Conservation (phyloP, 805 yeast genomes). For the Suhomyces kilbournensis region DNA sequence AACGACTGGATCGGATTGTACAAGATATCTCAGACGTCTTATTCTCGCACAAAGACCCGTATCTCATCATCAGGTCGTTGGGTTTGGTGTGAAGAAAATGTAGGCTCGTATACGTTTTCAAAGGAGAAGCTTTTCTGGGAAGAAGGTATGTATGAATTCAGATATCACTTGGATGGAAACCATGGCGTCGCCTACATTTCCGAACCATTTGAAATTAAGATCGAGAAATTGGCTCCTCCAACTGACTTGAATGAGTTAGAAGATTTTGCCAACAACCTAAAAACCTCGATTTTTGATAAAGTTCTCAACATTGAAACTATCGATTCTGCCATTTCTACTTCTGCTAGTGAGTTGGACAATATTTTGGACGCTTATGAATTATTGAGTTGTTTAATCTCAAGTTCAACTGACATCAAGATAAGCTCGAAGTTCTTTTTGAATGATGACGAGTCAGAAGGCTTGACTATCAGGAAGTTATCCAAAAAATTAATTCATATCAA, state of each 20-base stretch:
- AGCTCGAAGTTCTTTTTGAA: constrained; percentile 35
- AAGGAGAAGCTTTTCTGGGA: constrained; percentile 55
- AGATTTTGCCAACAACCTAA: constrained; percentile 31
- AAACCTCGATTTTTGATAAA: constrained; percentile 28
- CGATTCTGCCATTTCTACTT: constrained; percentile 25
- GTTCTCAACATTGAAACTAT: constrained; percentile 22
- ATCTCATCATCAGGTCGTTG: constrained; percentile 67
- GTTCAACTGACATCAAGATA: constrained; percentile 26
- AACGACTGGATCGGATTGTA: constrained; percentile 80
- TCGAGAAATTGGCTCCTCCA: constrained; percentile 39
- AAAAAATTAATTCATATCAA: constrained; percentile 22
- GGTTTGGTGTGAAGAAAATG: constrained; percentile 37
- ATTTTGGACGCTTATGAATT: constrained; percentile 28
- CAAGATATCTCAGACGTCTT: constrained; percentile 56
- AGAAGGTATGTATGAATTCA: constrained; percentile 68
- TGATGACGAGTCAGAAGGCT: constrained; percentile 13
- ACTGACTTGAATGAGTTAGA: constrained; percentile 25
- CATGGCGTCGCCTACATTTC: constrained; percentile 70
- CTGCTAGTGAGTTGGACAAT: constrained; percentile 24
- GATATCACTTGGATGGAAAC: constrained; percentile 64
- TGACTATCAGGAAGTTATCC: constrained; percentile 18
- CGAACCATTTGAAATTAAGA: constrained; percentile 59
- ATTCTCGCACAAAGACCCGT: constrained; percentile 52
- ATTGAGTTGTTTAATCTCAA: constrained; percentile 16
- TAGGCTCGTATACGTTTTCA: constrained; percentile 51